Evolutionary conservation across 139 green algal genomes (phyloP).

Genomic region (Auxenochlorella pyrenoidosa): DNA sequence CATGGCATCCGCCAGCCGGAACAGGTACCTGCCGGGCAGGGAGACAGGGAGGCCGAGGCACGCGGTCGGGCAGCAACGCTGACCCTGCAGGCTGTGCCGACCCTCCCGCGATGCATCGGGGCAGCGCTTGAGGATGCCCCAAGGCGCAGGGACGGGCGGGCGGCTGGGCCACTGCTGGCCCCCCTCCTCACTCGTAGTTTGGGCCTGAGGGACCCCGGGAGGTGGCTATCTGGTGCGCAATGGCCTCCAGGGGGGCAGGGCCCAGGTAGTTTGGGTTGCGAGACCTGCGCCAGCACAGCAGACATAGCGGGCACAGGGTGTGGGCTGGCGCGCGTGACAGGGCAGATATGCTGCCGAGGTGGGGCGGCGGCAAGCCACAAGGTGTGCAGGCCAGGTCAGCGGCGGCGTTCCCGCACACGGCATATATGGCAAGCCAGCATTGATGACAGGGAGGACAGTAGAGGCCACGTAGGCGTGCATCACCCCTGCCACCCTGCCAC

Average conservation of each 20-base stretch:
- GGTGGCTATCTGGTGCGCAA: slow-evolving; percentile 68
- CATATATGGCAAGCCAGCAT: too few species aligned
- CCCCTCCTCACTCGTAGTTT: slow-evolving; percentile 62
- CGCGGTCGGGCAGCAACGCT: neutral
- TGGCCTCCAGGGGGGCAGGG: slow-evolving; percentile 46
- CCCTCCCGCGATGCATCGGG: too few species aligned
- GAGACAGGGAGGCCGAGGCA: neutral
- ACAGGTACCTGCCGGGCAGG: slow-evolving; percentile 60
- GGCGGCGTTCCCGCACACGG: too few species aligned
- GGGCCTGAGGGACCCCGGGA: slow-evolving; percentile 64
- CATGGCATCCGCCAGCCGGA: slow-evolving; percentile 45
- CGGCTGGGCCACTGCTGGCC: neutral
- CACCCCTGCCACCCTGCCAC: neutral
- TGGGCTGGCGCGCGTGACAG: too few species aligned
- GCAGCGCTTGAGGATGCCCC: too few species aligned
- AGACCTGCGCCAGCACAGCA: neutral
- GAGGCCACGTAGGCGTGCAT: neutral
- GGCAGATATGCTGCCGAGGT: neutral
- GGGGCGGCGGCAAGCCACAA: too few species aligned
- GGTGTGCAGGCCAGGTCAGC: too few species aligned
- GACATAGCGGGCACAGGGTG: neutral
- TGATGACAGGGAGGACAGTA: neutral
- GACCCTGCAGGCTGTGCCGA: neutral
- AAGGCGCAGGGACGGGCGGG: too few species aligned
- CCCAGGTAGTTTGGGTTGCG: slow-evolving; percentile 77